These are phyloP conservation scores for Lactarius vividus DNA, from an alignment of 768 basidiomycete genomes.

Conservation along the genomic window DNA sequence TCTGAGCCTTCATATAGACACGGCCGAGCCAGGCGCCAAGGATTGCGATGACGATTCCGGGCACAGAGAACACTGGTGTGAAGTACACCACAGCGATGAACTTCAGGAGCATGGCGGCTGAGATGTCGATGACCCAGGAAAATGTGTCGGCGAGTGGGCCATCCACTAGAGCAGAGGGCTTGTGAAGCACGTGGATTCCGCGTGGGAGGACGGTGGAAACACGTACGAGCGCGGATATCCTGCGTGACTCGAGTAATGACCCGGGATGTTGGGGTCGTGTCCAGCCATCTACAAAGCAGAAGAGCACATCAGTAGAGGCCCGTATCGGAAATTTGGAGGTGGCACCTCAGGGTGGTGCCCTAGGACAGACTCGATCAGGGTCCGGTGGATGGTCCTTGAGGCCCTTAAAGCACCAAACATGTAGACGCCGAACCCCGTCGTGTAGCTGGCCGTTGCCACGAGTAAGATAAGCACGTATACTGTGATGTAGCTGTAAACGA, in stretches of 20 bases:
- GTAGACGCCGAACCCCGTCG: slow-evolving; percentile 38
- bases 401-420: slow-evolving; percentile 50
- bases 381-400: slow-evolving; percentile 50
- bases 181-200: background rate
- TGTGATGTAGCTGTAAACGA: slow-evolving; percentile 44
- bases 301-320: background rate
- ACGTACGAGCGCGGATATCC: slow-evolving; percentile 48
- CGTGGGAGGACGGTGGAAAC: background rate
- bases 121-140: slow-evolving; percentile 33
- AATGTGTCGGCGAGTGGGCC: slow-evolving; percentile 34
- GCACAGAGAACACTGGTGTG: slow-evolving; percentile 41
- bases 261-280: slow-evolving; percentile 50
- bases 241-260: slow-evolving; percentile 66
- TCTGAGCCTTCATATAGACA: slow-evolving; percentile 54
- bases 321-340: slow-evolving; percentile 30
- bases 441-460: slow-evolving; percentile 35
- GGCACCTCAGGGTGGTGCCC: slow-evolving; percentile 59
- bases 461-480: slow-evolving; percentile 42
- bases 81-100: slow-evolving; percentile 39
- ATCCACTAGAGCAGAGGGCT: slow-evolving; percentile 34
- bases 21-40: slow-evolving; percentile 45
- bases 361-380: slow-evolving; percentile 53
- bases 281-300: slow-evolving; percentile 42
- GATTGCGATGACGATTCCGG: slow-evolving; percentile 37
- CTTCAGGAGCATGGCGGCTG: slow-evolving; percentile 37